These are phyloP conservation scores for Nematodospora valgi DNA, from an alignment of 805 yeast species.

Conservation along the genomic window DNA sequence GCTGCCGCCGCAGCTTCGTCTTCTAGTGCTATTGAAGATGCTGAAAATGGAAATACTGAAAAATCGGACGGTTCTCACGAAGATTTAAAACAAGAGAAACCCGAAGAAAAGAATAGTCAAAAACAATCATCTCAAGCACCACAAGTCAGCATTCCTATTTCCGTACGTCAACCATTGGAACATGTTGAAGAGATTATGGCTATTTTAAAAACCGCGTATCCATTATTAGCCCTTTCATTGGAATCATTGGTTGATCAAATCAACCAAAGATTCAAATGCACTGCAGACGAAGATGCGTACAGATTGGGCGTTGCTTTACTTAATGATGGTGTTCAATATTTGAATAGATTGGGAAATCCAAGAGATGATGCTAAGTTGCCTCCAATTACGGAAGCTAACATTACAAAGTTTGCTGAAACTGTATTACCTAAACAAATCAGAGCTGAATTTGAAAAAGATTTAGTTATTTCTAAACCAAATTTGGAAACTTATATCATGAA, in stretches of 20 bases:
- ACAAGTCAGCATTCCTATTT: conserved; percentile 8
- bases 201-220: conserved; percentile 93
- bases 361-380: conserved; percentile 87
- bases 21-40: conserved; percentile 2
- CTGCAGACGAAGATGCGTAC: conserved; percentile 94
- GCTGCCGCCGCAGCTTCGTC: conserved; percentile 2
- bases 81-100: neutral
- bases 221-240: conserved; percentile 83
- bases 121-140: neutral
- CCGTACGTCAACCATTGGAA: conserved; percentile 80
- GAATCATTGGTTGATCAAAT: conserved; percentile 96
- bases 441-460: conserved; percentile 88
- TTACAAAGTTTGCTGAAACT: conserved; percentile 86
- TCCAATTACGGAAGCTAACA: conserved; percentile 84
- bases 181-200: conserved; percentile 91
- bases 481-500: conserved; percentile 82
- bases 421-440: conserved; percentile 85
- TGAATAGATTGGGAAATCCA: conserved; percentile 82
- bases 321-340: conserved; percentile 89
- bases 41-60: conserved; percentile 4
- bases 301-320: conserved; percentile 87
- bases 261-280: conserved; percentile 86
- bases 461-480: conserved; percentile 82
- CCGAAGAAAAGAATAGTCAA: neutral
- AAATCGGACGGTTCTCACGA: conserved; percentile 1